A percentile compares a stretch with the other conserved stretches of the same genome.
Evolutionary conservation across 176 grass and related monocot species (phyloP).

Genomic region (Oryza punctata): DNA sequence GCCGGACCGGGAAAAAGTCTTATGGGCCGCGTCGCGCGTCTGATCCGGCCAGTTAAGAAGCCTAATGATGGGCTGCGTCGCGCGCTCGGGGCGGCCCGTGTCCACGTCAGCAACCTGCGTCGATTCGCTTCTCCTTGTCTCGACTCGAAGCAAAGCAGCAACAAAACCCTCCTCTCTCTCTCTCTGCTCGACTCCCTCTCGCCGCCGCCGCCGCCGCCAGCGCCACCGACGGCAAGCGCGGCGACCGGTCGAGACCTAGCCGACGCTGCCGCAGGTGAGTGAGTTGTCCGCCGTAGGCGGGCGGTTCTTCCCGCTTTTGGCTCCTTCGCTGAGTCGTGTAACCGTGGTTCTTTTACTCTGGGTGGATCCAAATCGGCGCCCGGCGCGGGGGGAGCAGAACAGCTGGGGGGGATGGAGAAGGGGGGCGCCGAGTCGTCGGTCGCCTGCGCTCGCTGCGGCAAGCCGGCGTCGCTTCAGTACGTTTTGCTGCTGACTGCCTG

Average conservation of each 20-base stretch:
- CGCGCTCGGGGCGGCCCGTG: too few relatives aligned
- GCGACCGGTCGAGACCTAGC: constrained; percentile 40
- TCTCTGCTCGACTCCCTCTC: neutral
- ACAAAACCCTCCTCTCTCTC: neutral
- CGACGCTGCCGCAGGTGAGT: constrained; percentile 31
- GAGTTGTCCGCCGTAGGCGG: neutral
- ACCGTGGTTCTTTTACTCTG: neutral
- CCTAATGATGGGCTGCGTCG: too few relatives aligned
- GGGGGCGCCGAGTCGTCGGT: constrained; percentile 51
- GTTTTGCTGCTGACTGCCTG: neutral
- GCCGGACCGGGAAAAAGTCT: too few relatives aligned
- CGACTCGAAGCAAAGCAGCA: neutral
- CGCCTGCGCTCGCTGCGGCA: constrained; percentile 78
- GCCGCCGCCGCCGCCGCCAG: constrained; percentile 16
- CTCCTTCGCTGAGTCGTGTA: neutral
- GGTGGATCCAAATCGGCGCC: constrained; percentile 8
- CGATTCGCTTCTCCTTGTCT: neutral
- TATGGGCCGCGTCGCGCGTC: too few relatives aligned
- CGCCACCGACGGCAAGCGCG: neutral
- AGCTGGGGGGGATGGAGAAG: constrained; percentile 65
- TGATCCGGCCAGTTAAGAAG: too few relatives aligned
- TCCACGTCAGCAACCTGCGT: neutral
- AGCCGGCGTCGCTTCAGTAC: constrained; percentile 84
- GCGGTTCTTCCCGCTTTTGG: neutral
- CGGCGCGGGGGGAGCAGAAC: constrained; percentile 8